These are phyloP conservation scores for Cyberlindnera meyerae DNA, from an alignment of 805 yeast species.

Conservation along the genomic window DNA sequence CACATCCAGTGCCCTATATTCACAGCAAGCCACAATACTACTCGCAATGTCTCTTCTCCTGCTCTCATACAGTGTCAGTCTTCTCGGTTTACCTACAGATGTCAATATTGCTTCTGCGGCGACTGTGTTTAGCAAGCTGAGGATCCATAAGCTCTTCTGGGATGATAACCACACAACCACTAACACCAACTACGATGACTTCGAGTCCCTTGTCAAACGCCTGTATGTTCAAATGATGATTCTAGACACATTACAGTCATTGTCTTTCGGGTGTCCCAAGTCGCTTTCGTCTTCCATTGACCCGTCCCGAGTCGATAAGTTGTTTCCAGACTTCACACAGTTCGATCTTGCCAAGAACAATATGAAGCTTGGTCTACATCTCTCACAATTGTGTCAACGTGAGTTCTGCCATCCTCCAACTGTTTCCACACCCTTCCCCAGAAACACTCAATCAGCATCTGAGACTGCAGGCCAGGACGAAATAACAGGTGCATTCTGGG, in stretches of 20 bases:
- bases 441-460: constrained; percentile 1
- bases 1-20: constrained; percentile 7
- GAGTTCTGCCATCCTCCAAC: constrained; percentile 5
- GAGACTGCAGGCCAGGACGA: constrained; percentile 9
- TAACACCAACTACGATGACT: constrained; percentile 22
- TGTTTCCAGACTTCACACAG: constrained; percentile 17
- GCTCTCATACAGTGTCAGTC: constrained; percentile 50
- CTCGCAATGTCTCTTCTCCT: constrained; percentile 30
- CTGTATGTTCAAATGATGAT: constrained; percentile 43
- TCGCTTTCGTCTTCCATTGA: constrained; percentile 20
- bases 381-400: constrained; percentile 16
- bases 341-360: constrained; percentile 21
- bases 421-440: constrained; percentile 1
- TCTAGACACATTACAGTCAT: constrained; percentile 47
- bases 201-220: constrained; percentile 31
- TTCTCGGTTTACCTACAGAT: constrained; percentile 58
- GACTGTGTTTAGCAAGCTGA: constrained; percentile 54
- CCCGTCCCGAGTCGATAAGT: constrained; percentile 16
- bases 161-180: constrained; percentile 11
- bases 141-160: constrained; percentile 36
- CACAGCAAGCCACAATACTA: constrained; percentile 13
- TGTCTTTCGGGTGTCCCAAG: constrained; percentile 46
- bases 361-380: constrained; percentile 23
- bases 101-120: constrained; percentile 44
- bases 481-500: constrained; percentile 23